Evolutionary conservation across 352 stramenopile genomes (phyloP).

Genomic region (Globisporangium nunn): DNA sequence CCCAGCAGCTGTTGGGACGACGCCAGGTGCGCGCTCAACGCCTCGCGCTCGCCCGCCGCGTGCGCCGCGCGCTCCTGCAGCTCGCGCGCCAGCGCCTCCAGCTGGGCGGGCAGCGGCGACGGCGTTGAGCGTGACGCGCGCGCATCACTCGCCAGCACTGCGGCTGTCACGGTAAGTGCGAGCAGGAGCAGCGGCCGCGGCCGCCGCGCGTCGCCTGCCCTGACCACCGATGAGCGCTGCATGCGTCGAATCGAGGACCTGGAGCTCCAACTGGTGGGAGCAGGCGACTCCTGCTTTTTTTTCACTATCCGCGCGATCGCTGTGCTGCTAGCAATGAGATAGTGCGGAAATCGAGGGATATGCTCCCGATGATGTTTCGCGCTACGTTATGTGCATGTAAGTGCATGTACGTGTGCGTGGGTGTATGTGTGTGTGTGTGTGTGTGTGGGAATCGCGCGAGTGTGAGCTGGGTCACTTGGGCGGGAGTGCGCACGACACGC

Average conservation of each 20-base stretch:
- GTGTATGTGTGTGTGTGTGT: neutral
- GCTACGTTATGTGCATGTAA: too few species aligned
- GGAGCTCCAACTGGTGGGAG: too few species aligned
- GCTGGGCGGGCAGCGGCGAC: slow-evolving; percentile 3
- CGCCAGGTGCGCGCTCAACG: slow-evolving; percentile 11
- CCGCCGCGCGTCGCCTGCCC: too few species aligned
- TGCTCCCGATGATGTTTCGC: too few species aligned
- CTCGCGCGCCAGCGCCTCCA: slow-evolving; percentile 16
- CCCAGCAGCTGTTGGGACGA: slow-evolving; percentile 11
- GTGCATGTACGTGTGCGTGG: too few species aligned
- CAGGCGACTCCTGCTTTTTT: too few species aligned
- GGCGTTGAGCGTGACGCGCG: neutral
- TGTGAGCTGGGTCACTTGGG: slow-evolving; percentile 22
- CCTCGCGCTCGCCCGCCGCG: slow-evolving; percentile 7
- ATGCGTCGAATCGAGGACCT: neutral
- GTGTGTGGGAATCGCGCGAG: neutral
- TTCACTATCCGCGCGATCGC: too few species aligned
- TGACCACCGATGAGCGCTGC: neutral
- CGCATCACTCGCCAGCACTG: neutral
- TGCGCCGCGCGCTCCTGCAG: slow-evolving; percentile 13
- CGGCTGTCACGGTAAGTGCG: neutral
- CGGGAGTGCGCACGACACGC: slow-evolving; percentile 51
- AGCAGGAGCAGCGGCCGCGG: neutral
- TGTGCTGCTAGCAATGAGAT: too few species aligned
- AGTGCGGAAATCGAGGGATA: too few species aligned